Evolutionary conservation across 257 asterid genomes (phyloP).

Genomic region (Salvia hispanica): DNA sequence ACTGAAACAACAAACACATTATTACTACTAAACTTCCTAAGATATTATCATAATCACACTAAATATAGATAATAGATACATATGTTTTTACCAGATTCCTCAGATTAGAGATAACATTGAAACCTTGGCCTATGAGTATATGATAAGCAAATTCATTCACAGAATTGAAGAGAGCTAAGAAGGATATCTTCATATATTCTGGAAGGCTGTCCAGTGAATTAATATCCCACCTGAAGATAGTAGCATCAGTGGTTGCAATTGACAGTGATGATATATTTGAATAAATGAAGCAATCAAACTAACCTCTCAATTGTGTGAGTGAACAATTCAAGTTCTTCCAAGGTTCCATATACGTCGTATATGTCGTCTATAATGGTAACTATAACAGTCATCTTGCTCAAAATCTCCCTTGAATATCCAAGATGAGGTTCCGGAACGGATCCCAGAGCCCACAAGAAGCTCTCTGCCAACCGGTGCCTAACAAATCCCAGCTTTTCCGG

Average conservation of each 20-base stretch:
- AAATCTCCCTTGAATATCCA: constrained; percentile 37
- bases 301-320: constrained; percentile 39
- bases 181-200: constrained; percentile 46
- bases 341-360: constrained; percentile 54
- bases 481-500: constrained; percentile 42
- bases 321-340: constrained; percentile 50
- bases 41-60: background rate
- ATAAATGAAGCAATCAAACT: constrained; percentile 34
- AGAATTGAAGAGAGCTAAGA: constrained; percentile 48
- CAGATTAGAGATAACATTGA: constrained; percentile 43
- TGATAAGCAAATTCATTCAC: constrained; percentile 46
- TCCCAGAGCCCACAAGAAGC: constrained; percentile 49
- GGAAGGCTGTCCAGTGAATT: constrained; percentile 47
- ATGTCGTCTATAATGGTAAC: constrained; percentile 40
- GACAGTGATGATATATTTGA: too few species aligned
- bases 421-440: constrained; percentile 34
- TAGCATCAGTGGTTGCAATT: too few species aligned
- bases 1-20: constrained; percentile 31
- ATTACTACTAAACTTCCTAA: background rate
- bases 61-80: too few species aligned
- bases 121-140: constrained; percentile 47
- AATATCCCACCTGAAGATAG: constrained; percentile 43
- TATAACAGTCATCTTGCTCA: constrained; percentile 22
- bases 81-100: constrained; percentile 38
- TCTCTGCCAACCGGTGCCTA: constrained; percentile 52